Base-by-base conservation (phyloP, 108 stramenopile genomes). In the Nannochloropsis granulata region DNA sequence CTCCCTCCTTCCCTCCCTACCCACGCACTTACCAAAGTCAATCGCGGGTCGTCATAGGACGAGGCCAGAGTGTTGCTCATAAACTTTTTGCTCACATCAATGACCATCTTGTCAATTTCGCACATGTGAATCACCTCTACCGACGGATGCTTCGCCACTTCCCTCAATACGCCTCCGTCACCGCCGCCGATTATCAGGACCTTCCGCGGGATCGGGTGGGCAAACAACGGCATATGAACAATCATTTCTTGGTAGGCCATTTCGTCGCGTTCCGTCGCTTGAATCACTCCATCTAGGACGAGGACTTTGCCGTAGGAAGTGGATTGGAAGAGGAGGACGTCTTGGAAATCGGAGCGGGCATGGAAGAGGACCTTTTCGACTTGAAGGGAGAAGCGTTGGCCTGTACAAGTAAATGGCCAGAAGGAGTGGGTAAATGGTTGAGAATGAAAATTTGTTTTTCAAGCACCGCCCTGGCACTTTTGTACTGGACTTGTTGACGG, bases 221-320 rank as follows among this genome's bases (percentile, higher is more conserved):
- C 93, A 84, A 92, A 96, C 26, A 98, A 88, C 8, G 98, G 98
- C 21, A 98, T 88, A 86, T 98, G 97, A 9, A 96, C 91, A 85
- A 98, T 96, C 97, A 97, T 97, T 91, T 98, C 98, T 89, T 98
- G 97, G 89, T 99, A 99, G 78, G 95, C 79, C 81, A 92, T 93
- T 90, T 99, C 97, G 84, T 99, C 98, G 13, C 95, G 88, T 83
- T 97, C 97, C 24, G 90, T 90, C 24, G 89, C 44, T 92, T 99
- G 97, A 89, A 99, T 97, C 78, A 98, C 97, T 26, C 97, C 97
- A 87, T 99, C 98, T 26, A 99, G 87, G 8, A 98, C 95, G 25
- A 99, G 92, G 46, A 98, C 97, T 79, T 90, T 93, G 42, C 99
- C 99, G 82, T 97, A 96, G 46, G 93, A 90, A 44, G 85, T 90